Base-by-base conservation (phyloP, 1,284 basidiomycete species). In the Vanrija sp. region DNA sequence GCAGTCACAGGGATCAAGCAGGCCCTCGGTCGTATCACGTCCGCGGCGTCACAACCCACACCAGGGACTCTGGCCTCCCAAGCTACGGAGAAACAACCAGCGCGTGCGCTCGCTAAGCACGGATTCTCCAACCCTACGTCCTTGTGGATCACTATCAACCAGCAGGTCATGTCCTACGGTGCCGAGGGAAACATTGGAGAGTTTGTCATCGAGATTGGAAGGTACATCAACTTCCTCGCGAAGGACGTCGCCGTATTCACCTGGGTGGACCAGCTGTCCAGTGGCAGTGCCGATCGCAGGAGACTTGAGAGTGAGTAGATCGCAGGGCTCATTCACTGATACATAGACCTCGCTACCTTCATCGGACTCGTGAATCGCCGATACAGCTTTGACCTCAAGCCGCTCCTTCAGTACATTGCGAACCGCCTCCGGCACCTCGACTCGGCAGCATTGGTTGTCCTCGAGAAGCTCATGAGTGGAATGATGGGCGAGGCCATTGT, bases 121-220 rank as follows among this genome's bases (percentile, higher is more conserved):
- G 90, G 90, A 6, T 92, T 97, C 71, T 88, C 89, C 14, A 96
- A 98, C 70, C 96, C 96, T 3, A 88, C 85, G 63, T 87, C 95
- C 51, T 86, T 98, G 65, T 98, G 98, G 79, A 78, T 83, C 15
- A 89, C 89, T 57, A 91, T 89, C 0, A 86, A 98, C 49, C 86
- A 88, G 63, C 96, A 98, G 77, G 88, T 98, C 56, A 94, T 94
- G 85, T 87, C 91, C 18, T 99, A 98, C 71, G 91, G 96, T 66
- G 98, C 98, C 72, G 80, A 98, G 58, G 91, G 96, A 68, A 99
- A 98, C 73, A 80, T 98, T 59, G 91, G 91, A 16, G 83, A 84
- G 45, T 90, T 92, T 29, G 86, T 98, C 53, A 89, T 98, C 39
- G 91, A 93, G 64, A 87, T 88, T n/a, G 81, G 93, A 63, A 83